Evolutionary conservation across 306 rosid genomes (phyloP), one percentile per base, ranked within the genome.

Genomic region (Cicer bijugum): DNA sequence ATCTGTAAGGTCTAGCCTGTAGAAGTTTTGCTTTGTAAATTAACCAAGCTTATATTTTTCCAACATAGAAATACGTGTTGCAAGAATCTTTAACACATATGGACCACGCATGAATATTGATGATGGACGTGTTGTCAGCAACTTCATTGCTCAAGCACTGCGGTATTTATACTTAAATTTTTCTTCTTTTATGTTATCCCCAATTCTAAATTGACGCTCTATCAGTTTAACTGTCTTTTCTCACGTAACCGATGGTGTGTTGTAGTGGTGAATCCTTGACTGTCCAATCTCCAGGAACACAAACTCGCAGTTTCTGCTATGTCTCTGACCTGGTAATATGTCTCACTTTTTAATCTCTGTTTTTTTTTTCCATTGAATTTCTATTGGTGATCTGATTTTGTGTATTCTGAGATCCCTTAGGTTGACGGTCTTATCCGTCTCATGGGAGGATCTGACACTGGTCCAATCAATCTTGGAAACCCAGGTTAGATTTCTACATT

Each of bases 51-150:
- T 16, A 58, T 37, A 50, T 71, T 50, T 16, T 77, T 78, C 23
- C 47, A 23, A 44, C 4, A 37, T 65, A 94, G 98, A 89, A 83
- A 94, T 94, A 59, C 93, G 97, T 12, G 81, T 94, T 80, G 98
- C 98, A 12, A 88, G 98, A 84, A 94, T 94, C 83, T 94, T 94
- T 45, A 94, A 94, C 82, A 94, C 98, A 53, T 94, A 94, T 10
- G 98, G 98, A n/a, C 96, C 98, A 6, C 98, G 98, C 80, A 94
- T 94, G 98, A 94, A 91, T 76, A 94, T 94, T 52, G 98, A 94
- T 28, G 98, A 94, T 77, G 98, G 98, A 0, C 98, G 98, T 79
- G 98, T 91, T 2, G 98, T 94, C 43, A 94, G 98, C 89, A 94
- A 94, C 84, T 94, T 94, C 81, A 88, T 94, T 72, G 98, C 98